phyloP scores from a whole-genome alignment of 257 asterid species.

The Solanum sejunctum region DNA sequence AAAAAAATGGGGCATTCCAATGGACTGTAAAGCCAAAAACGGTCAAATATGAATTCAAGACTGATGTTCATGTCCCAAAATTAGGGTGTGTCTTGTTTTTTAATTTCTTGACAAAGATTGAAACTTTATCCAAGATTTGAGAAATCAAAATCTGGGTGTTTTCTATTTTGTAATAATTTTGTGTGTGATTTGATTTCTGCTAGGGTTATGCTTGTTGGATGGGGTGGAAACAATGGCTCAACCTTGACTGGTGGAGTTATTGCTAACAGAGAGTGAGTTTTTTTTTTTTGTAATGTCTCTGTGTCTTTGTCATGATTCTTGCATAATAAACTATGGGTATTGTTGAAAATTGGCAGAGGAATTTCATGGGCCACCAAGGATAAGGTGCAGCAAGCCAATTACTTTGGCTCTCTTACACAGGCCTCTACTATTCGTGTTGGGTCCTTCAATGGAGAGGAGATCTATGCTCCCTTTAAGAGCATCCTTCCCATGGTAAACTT shows the following conservation, averaged over 20 bases:
- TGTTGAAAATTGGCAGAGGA: conserved; percentile 41
- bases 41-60: conserved; percentile 76
- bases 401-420: conserved; percentile 90
- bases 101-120: not conserved
- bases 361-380: conserved; percentile 98
- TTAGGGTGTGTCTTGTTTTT: conserved; percentile 41
- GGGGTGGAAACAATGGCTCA: conserved; percentile 99
- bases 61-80: conserved; percentile 74
- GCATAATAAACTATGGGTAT: not conserved
- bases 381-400: conserved; percentile 89
- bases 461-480: conserved; percentile 95
- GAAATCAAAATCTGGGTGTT: not conserved
- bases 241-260: conserved; percentile 93
- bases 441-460: conserved; percentile 93
- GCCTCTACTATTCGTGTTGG: conserved; percentile 90
- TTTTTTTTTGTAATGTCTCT: not conserved
- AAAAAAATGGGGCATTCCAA: conserved; percentile 55
- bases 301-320: not conserved
- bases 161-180: not conserved
- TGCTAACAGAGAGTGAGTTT: conserved; percentile 84
- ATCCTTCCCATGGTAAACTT: conserved; percentile 80
- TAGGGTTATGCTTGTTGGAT: conserved; percentile 98
- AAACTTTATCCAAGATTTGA: not conserved
- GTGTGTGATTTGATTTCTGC: not conserved
- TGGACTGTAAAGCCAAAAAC: conserved; percentile 94